Conservation (phyloP, 1,284 basidiomycete species). For the Cryptococcus sp. region DNA sequence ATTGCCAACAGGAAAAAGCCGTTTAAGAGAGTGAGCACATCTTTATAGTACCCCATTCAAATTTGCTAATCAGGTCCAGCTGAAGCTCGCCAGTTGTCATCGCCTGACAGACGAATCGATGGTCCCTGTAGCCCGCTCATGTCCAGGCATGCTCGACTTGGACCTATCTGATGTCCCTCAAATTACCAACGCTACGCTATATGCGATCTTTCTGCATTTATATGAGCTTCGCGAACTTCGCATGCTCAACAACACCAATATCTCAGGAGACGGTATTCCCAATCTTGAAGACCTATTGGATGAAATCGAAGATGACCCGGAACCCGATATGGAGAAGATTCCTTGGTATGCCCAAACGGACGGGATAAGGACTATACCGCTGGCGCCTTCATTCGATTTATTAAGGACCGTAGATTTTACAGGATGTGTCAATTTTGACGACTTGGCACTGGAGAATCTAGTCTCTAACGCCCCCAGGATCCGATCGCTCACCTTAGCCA, state of each 20-base stretch:
- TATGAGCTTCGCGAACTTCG: conserved; percentile 85
- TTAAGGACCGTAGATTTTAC: conserved; percentile 87
- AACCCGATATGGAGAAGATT: neutral
- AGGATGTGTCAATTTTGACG: conserved; percentile 73
- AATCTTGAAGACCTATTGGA: conserved; percentile 52
- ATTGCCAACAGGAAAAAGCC: conserved; percentile 70
- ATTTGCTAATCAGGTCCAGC: conserved; percentile 48
- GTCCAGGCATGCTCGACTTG: conserved; percentile 86
- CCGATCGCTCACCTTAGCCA: conserved; percentile 86
- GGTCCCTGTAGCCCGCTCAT: conserved; percentile 69
- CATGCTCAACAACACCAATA: conserved; percentile 69
- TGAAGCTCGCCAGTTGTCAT: conserved; percentile 77
- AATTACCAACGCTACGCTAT: conserved; percentile 72
- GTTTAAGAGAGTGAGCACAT: conserved; percentile 58
- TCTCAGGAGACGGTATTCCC: conserved; percentile 87
- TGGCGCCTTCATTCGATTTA: conserved; percentile 54
- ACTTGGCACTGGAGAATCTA: conserved; percentile 86
- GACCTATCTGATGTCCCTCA: conserved; percentile 80
- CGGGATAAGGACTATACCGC: neutral
- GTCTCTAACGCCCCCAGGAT: conserved; percentile 83
- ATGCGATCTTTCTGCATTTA: conserved; percentile 77
- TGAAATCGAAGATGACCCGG: conserved; percentile 10
- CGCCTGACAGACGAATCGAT: conserved; percentile 76
- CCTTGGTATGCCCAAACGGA: conserved; percentile 1
- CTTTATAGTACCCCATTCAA: neutral